These are phyloP conservation scores for Yarrowia porcina DNA, from an alignment of 805 yeast species.

Conservation along the genomic window DNA sequence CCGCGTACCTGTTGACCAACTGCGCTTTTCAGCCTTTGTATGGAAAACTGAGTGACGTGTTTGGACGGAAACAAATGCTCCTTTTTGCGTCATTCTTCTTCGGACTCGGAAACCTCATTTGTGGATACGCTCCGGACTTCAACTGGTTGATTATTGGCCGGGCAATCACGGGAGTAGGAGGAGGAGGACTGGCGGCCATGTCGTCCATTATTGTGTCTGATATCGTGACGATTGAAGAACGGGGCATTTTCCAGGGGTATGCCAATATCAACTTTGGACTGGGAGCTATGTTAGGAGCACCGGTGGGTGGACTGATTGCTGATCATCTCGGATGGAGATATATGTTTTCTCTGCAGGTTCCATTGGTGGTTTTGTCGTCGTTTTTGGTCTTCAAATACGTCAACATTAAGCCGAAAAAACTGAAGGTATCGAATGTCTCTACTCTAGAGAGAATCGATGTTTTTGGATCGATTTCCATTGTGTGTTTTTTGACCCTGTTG, in stretches of 20 bases:
- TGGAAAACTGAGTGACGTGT: conserved; percentile 61
- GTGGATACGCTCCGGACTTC: conserved; percentile 56
- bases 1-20: conserved; percentile 59
- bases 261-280: conserved; percentile 71
- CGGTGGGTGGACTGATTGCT: conserved; percentile 53
- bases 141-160: conserved; percentile 64
- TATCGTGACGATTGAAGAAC: conserved; percentile 66
- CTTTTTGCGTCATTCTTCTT: conserved; percentile 45
- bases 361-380: conserved; percentile 40
- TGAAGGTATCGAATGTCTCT: conserved; percentile 34
- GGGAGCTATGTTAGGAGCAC: conserved; percentile 76
- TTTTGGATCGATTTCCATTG: conserved; percentile 46
- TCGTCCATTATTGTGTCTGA: conserved; percentile 78
- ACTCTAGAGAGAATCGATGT: conserved; percentile 48
- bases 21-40: conserved; percentile 67
- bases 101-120: conserved; percentile 48
- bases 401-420: conserved; percentile 42
- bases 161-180: conserved; percentile 82
- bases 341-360: conserved; percentile 43
- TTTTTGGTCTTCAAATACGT: conserved; percentile 34
- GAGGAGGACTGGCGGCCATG: conserved; percentile 77
- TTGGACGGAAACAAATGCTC: conserved; percentile 39
- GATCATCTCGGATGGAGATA: conserved; percentile 61
- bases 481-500: conserved; percentile 45
- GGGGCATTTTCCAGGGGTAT: conserved; percentile 82